A percentile compares a stretch with the other conserved stretches of the same genome.
phyloP scores from a whole-genome alignment of 768 basidiomycete species.

The Gelatoporia subvermispora region DNA sequence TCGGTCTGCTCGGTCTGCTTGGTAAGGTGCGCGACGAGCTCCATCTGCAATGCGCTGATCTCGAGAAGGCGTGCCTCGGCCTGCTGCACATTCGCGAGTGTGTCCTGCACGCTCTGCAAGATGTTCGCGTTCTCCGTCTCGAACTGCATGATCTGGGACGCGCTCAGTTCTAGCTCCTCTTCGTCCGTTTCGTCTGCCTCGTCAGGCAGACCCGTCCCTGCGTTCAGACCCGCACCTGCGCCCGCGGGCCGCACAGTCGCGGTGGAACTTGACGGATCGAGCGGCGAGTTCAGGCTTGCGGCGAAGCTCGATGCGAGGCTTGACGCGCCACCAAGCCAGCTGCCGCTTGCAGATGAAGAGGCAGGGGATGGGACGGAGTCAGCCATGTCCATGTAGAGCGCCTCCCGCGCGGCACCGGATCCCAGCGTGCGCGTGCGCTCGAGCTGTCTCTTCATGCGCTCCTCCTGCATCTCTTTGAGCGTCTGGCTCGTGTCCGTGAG shows the following conservation, averaged over 20 bases:
- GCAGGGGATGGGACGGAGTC: slow-evolving; percentile 5
- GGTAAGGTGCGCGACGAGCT: slow-evolving; percentile 83
- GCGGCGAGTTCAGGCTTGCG: slow-evolving; percentile 36
- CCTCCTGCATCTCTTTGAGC: slow-evolving; percentile 90
- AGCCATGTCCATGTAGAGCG: slow-evolving; percentile 33
- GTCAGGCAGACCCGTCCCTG: slow-evolving; percentile 18
- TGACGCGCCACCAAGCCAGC: slow-evolving; percentile 61
- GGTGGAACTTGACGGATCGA: slow-evolving; percentile 16
- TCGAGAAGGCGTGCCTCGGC: slow-evolving; percentile 91
- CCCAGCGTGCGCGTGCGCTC: slow-evolving; percentile 84
- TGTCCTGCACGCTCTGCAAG: slow-evolving; percentile 77
- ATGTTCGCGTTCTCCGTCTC: slow-evolving; percentile 89
- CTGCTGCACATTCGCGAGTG: slow-evolving; percentile 82
- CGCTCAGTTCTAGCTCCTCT: slow-evolving; percentile 77
- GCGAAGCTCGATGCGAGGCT: slow-evolving; percentile 43
- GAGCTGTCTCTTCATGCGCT: slow-evolving; percentile 81
- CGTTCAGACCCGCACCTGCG: slow-evolving; percentile 30
- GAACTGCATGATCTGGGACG: slow-evolving; percentile 88
- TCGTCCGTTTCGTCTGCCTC: slow-evolving; percentile 57
- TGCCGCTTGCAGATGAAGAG: slow-evolving; percentile 29
- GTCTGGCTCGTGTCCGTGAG: slow-evolving; percentile 74
- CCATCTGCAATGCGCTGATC: slow-evolving; percentile 89
- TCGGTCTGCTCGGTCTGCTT: slow-evolving; percentile 91
- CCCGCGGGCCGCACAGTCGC: slow-evolving; percentile 20
- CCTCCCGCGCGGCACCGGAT: slow-evolving; percentile 67